Percentiles rank a stretch among this genome's conserved stretches.
These are phyloP conservation scores for Limonium bicolor DNA, from an alignment of 148 eudicot genomes.

Conservation along the genomic window DNA sequence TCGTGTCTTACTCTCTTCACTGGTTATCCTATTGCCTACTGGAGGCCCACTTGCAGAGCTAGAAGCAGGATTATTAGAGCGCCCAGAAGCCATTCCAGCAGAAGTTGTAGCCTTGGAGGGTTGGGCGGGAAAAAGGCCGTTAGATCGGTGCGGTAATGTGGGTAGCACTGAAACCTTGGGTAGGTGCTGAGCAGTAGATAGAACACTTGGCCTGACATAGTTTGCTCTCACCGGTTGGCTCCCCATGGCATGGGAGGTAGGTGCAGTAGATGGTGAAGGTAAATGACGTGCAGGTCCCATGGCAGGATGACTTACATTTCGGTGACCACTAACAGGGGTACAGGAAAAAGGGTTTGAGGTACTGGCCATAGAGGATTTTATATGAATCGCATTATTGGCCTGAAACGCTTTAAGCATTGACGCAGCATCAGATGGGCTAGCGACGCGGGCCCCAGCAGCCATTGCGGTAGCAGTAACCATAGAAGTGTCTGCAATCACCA, in stretches of 20 bases:
- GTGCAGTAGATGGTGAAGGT: conserved; percentile 11
- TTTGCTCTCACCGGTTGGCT: conserved; percentile 23
- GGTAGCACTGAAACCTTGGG: no score
- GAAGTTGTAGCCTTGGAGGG: background rate
- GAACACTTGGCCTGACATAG: conserved; percentile 14
- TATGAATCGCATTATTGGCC: conserved; percentile 42
- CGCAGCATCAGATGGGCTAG: conserved; percentile 51
- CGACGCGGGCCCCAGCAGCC: conserved; percentile 89
- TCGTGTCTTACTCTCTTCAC: background rate
- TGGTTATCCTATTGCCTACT: conserved; percentile 1
- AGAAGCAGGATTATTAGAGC: background rate
- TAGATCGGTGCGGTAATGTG: no score
- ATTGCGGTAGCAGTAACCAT: conserved; percentile 72
- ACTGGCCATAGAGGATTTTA: conserved; percentile 26
- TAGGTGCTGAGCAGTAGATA: conserved; percentile 8
- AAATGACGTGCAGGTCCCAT: conserved; percentile 25
- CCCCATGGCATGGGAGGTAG: conserved; percentile 17
- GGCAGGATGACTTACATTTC: conserved; percentile 49
- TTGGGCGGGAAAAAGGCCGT: background rate
- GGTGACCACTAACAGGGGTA: conserved; percentile 4
- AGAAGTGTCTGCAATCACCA: conserved; percentile 30
- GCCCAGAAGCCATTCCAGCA: background rate
- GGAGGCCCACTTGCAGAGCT: background rate
- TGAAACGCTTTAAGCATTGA: conserved; percentile 49
- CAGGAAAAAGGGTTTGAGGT: conserved; percentile 20